These are phyloP conservation scores for Cercospora sesami DNA, from an alignment of 2,329 filamentous ascomycete species.

Conservation along the genomic window DNA sequence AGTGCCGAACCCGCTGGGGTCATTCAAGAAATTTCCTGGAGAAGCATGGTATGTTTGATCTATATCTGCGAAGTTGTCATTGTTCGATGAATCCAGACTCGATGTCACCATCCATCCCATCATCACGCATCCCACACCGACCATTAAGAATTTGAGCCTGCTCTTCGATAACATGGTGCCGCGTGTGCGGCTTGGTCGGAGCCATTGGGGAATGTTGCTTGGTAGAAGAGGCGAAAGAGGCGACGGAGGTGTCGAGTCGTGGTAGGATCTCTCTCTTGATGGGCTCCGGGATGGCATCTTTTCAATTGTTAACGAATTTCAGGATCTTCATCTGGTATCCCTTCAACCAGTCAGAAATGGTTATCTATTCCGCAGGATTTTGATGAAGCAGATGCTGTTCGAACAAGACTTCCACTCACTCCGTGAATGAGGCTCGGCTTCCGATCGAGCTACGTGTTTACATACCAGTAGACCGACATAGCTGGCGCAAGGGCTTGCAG, in stretches of 20 bases:
- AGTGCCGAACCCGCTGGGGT: slow-evolving; percentile 30
- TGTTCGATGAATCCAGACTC: slow-evolving; percentile 25
- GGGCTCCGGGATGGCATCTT: slow-evolving; percentile 30
- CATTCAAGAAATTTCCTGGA: slow-evolving; percentile 28
- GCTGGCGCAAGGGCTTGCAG: neutral
- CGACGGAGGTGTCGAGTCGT: slow-evolving; percentile 29
- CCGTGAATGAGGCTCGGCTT: neutral
- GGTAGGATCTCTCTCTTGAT: slow-evolving; percentile 26
- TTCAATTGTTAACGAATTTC: neutral
- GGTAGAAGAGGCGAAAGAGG: slow-evolving; percentile 32
- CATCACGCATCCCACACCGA: slow-evolving; percentile 32
- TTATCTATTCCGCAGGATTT: neutral
- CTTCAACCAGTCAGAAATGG: neutral
- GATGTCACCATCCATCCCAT: slow-evolving; percentile 38
- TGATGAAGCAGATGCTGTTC: neutral
- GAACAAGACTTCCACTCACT: neutral
- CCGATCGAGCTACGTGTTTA: neutral
- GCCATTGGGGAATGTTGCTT: slow-evolving; percentile 34
- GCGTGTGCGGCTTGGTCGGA: slow-evolving; percentile 25
- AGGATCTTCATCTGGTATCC: neutral
- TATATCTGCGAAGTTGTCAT: slow-evolving; percentile 12
- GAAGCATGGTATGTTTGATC: slow-evolving; percentile 22
- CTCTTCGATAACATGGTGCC: slow-evolving; percentile 24
- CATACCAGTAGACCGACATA: neutral
- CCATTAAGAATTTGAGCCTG: slow-evolving; percentile 29